Conservation (phyloP, 179 eudicot genomes). For the Sideroxylon spinosum region DNA sequence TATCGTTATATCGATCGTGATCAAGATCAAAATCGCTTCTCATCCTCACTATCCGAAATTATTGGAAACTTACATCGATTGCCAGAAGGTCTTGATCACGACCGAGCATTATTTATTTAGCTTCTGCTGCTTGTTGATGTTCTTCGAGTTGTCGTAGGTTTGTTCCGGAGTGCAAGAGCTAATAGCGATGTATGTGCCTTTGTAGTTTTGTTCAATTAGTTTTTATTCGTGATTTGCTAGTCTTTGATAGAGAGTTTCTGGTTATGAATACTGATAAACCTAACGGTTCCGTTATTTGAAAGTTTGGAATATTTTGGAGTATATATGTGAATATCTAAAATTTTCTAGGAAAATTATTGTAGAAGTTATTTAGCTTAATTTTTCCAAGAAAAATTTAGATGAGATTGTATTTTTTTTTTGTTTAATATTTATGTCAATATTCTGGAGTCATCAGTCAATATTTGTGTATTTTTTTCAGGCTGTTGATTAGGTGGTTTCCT, state of each 20-base stretch:
- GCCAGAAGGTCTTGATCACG: constrained; percentile 60
- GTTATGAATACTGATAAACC: constrained; percentile 1
- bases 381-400: neutral
- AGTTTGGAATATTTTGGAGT: neutral
- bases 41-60: constrained; percentile 78
- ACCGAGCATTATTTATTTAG: neutral
- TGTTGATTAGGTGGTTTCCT: neutral
- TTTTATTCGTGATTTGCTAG: too few species aligned
- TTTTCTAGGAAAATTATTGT: neutral
- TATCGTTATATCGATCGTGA: constrained; percentile 16
- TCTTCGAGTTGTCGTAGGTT: neutral
- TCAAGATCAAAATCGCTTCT: constrained; percentile 73
- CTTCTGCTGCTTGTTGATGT: neutral
- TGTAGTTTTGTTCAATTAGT: neutral
- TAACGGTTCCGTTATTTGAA: neutral
- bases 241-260: neutral
- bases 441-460: too few species aligned
- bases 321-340: neutral
- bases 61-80: constrained; percentile 68
- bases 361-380: neutral
- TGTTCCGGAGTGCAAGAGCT: neutral
- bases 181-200: neutral
- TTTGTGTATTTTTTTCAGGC: neutral
- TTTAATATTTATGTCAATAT: too few species aligned
- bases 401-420: neutral